A percentile compares a stretch with the other conserved stretches of the same genome.
Evolutionary conservation across 495 filamentous ascomycete species (phyloP).

Genomic region (Talaromyces trachyspermus): DNA sequence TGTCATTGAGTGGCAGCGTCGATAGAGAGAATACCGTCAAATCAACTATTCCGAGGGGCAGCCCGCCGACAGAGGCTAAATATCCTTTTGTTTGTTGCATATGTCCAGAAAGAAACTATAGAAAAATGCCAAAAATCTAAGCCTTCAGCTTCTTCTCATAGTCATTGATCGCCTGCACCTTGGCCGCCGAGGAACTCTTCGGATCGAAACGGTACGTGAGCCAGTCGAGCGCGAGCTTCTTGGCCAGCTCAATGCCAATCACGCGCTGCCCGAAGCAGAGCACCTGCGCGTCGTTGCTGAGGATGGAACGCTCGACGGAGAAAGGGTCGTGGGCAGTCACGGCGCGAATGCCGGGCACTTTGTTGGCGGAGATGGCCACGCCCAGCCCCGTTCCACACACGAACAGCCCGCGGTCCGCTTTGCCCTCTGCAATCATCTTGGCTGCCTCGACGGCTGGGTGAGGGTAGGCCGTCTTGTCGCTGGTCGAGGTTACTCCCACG

Average conservation of each 20-base stretch:
- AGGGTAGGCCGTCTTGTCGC: conserved; percentile 79
- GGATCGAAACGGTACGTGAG: conserved; percentile 75
- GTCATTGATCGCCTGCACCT: conserved; percentile 67
- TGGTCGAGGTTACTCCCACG: conserved; percentile 54
- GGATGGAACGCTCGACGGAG: conserved; percentile 70
- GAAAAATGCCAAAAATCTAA: background rate
- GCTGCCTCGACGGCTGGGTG: conserved; percentile 68
- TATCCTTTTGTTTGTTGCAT: too few species aligned
- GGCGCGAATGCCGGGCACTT: conserved; percentile 75
- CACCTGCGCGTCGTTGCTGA: conserved; percentile 84
- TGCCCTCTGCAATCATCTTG: conserved; percentile 57
- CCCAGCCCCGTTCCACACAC: conserved; percentile 86
- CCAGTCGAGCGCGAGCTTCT: conserved; percentile 74
- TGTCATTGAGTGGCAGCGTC: too few species aligned
- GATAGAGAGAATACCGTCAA: too few species aligned
- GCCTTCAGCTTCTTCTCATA: conserved; percentile 53
- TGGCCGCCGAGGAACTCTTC: conserved; percentile 60
- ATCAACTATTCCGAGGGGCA: too few species aligned
- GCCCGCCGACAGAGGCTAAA: too few species aligned
- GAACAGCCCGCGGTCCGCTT: conserved; percentile 69
- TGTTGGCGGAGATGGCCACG: conserved; percentile 81
- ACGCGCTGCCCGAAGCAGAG: conserved; percentile 85
- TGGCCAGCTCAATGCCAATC: conserved; percentile 70
- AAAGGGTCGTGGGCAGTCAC: conserved; percentile 85
- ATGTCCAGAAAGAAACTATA: background rate